phyloP scores from a whole-genome alignment of 352 stramenopile genomes.

The Globisporangium solare region DNA sequence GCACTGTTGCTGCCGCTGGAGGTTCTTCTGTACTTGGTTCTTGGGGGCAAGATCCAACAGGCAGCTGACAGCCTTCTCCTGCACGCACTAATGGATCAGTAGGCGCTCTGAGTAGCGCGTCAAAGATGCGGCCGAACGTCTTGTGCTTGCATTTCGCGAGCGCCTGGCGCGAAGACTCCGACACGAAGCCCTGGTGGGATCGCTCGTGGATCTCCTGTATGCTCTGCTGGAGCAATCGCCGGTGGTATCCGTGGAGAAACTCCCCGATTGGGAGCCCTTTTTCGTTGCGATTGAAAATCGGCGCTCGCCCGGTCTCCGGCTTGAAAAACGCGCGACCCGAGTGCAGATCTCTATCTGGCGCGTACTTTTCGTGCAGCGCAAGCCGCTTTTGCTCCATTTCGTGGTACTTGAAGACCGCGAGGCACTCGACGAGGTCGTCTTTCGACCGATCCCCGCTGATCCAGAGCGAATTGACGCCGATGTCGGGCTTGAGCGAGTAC shows the following conservation, averaged over 20 bases:
- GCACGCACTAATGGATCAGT: neutral
- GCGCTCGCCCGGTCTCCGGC: slow-evolving; percentile 54
- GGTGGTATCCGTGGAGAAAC: slow-evolving; percentile 67
- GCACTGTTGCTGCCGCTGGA: no score
- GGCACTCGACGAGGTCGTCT: slow-evolving; percentile 58
- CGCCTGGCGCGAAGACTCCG: slow-evolving; percentile 44
- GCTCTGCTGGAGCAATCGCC: slow-evolving; percentile 38
- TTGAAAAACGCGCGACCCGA: slow-evolving; percentile 68
- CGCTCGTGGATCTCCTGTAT: slow-evolving; percentile 38
- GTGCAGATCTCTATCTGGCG: slow-evolving; percentile 44
- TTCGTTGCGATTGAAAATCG: slow-evolving; percentile 69
- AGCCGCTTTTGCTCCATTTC: slow-evolving; percentile 54
- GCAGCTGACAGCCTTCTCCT: neutral
- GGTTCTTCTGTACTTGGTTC: neutral
- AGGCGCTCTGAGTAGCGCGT: slow-evolving; percentile 21
- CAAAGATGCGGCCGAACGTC: slow-evolving; percentile 56
- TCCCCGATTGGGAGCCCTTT: slow-evolving; percentile 65
- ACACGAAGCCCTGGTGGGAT: slow-evolving; percentile 51
- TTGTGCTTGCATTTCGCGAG: slow-evolving; percentile 53
- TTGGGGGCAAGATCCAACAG: neutral
- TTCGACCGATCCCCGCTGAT: slow-evolving; percentile 25
- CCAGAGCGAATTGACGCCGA: slow-evolving; percentile 72
- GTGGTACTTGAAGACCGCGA: slow-evolving; percentile 65
- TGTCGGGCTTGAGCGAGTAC: slow-evolving; percentile 77
- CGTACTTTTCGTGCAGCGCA: slow-evolving; percentile 62